Conservation (phyloP, 1,139 yeast genomes). For the Zygotorulaspora mrakii region DNA sequence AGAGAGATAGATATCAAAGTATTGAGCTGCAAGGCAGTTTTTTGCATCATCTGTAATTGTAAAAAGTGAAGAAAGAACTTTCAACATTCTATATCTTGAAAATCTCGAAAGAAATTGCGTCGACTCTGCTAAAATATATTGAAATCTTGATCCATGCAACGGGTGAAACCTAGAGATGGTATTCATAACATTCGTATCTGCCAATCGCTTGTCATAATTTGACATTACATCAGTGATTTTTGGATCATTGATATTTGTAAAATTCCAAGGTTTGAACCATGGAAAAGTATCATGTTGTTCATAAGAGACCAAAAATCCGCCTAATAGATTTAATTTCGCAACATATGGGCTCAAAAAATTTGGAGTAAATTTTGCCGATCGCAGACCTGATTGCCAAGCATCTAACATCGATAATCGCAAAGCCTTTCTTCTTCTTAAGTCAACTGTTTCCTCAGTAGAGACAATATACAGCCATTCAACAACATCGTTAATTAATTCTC, state of each 20-base stretch:
- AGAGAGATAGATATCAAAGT: conserved; percentile 76
- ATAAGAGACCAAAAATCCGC: conserved; percentile 29
- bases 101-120: conserved; percentile 63
- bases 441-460: conserved; percentile 13
- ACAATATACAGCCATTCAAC: conserved; percentile 26
- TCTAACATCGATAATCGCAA: conserved; percentile 29
- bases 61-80: conserved; percentile 64
- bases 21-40: conserved; percentile 64
- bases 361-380: conserved; percentile 14
- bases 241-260: conserved; percentile 25
- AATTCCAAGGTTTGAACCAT: conserved; percentile 33
- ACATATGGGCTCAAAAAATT: conserved; percentile 17
- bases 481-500: conserved; percentile 26
- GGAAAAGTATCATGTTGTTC: conserved; percentile 22
- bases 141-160: conserved; percentile 69
- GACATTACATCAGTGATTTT: conserved; percentile 43
- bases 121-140: conserved; percentile 51
- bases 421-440: conserved; percentile 17
- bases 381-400: conserved; percentile 25
- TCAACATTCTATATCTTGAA: conserved; percentile 58
- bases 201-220: conserved; percentile 45
- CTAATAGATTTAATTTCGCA: conserved; percentile 27
- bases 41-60: conserved; percentile 63
- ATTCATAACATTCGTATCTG: conserved; percentile 32
- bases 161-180: conserved; percentile 35